Evolutionary conservation across 2,329 filamentous ascomycete genomes (phyloP), one percentile per base, ranked within the genome.

Genomic region (Fusarium anguioides): DNA sequence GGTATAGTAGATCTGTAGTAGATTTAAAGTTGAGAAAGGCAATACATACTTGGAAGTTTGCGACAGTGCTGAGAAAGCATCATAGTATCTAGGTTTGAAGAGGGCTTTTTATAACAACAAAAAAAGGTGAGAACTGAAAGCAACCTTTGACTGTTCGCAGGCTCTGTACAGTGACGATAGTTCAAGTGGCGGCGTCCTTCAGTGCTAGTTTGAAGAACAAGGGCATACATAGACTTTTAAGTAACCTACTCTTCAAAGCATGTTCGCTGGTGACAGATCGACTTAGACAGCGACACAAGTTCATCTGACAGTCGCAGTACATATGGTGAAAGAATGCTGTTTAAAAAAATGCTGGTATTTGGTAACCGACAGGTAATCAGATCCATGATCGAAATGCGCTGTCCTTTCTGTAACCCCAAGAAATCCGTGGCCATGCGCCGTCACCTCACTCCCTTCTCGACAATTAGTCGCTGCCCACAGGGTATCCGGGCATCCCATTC

Each of bases 401-500:
- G 33, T 65, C 47, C 52, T 54, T 59, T 60, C 68, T 64, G 60
- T 47, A 48, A 69, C 49, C n/a, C 69, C 54, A 53, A 59, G 48
- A 68, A 60, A 46, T 64, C 41, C 54, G 42, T 69, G 54, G 56
- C 61, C 47, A 48, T 60, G 57, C 59, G 45, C 61, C 24, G 26
- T 49, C 49, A 51, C 54, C 46, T 72, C 57, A 44, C 59, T 56
- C 56, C 57, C n/a, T n/a, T 55, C 47, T 55, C 49, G 60, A 70
- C 69, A 63, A 72, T 72, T 68, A 73, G 69, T 64, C 69, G 65
- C 65, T 69, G 69, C 69, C 69, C 62, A 71, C 56, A 51, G 71
- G 71, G 71, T 73, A 73, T 73, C 68, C 59, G 48, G 59, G 67
- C 67, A 60, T 71, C 29, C 62, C 53, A 71, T 68, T 73, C 71